phyloP scores from a whole-genome alignment of 2,329 filamentous ascomycete species.

The Colletotrichum siamense region DNA sequence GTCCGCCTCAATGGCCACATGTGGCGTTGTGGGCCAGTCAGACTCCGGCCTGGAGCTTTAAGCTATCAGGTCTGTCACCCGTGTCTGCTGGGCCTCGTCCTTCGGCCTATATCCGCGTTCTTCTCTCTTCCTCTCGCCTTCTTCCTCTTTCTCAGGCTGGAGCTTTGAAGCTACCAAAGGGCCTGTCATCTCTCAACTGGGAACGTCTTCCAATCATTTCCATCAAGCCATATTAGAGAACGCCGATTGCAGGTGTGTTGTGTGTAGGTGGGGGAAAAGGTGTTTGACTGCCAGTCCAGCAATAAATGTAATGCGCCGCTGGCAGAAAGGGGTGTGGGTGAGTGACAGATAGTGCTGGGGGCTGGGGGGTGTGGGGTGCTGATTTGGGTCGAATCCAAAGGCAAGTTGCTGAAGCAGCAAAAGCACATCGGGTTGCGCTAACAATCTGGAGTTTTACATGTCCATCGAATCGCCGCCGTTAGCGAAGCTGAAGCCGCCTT shows the following conservation, averaged over 20 bases:
- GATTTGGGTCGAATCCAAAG: background rate
- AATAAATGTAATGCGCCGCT: conserved; percentile 1
- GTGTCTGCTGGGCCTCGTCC: conserved; percentile 4
- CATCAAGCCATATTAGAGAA: conserved; percentile 43
- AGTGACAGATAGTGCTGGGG: conserved; percentile 11
- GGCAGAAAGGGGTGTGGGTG: conserved; percentile 4
- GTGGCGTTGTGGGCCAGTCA: conserved; percentile 6
- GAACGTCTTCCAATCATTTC: conserved; percentile 33
- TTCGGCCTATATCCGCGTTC: conserved; percentile 11
- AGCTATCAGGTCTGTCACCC: conserved; percentile 1
- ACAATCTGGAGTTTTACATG: conserved; percentile 53
- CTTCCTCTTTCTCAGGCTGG: conserved; percentile 53
- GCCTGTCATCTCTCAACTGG: conserved; percentile 40
- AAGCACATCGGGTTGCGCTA: background rate
- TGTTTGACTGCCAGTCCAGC: conserved; percentile 10
- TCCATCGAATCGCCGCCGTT: conserved; percentile 71
- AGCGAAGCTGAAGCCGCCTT: conserved; percentile 94
- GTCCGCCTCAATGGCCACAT: conserved; percentile 9
- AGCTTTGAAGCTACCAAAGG: conserved; percentile 71
- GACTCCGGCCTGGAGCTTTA: conserved; percentile 1
- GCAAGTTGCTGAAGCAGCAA: background rate
- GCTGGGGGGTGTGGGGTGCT: background rate
- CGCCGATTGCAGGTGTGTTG: conserved; percentile 23
- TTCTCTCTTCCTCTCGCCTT: background rate
- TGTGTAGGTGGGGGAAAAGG: conserved; percentile 24